Evolutionary conservation across 495 filamentous ascomycete species (phyloP), one percentile per base, ranked within the genome.

Genomic region (Tuber borchii): DNA sequence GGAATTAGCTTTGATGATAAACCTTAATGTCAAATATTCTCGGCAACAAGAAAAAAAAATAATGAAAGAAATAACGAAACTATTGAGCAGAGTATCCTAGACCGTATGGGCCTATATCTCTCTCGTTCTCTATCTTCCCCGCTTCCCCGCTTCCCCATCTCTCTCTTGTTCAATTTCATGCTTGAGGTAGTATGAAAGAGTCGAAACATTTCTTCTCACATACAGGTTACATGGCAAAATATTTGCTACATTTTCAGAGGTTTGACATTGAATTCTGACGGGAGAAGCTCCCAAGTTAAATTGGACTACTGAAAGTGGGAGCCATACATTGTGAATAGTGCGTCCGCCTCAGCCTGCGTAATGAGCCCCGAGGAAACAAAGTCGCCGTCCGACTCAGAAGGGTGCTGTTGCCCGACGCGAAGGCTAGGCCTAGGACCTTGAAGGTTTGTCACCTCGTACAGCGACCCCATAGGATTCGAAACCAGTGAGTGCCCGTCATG

Each of bases 401-500:
- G 83, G 74, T 85, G 85, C 10, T 85, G 86, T 70, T 84, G 71
- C 20, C 77, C 80, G 14, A 44, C 45, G 48, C 77, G 84, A 40
- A 82, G 82, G 71, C 86, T 86, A 71, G 85, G 85, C n/a, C 87
- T 82, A 72, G 89, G 75, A 65, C 88, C 86, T 43, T 87, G 85
- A 72, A 90, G 81, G 68, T 87, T 89, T 10, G 88, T 90, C 43
- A 90, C 88, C 76, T 89, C 88, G 79, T 88, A 90, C 37, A 90
- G 80, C 82, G 87, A 89, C 73, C 87, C 86, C 87, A 90, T 89
- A 0, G 88, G 88, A 8, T 87, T 88, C 1, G 87, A 84, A 42
- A 89, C 87, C 46, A 89, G 73, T 14, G 85, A 84, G 72, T 85
- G 84, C 68, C 87, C 86, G 20, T 86, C 79, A 73, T 86, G 84